phyloP scores from a whole-genome alignment of 2,329 filamentous ascomycete species.

The Trichoderma pleuroti region DNA sequence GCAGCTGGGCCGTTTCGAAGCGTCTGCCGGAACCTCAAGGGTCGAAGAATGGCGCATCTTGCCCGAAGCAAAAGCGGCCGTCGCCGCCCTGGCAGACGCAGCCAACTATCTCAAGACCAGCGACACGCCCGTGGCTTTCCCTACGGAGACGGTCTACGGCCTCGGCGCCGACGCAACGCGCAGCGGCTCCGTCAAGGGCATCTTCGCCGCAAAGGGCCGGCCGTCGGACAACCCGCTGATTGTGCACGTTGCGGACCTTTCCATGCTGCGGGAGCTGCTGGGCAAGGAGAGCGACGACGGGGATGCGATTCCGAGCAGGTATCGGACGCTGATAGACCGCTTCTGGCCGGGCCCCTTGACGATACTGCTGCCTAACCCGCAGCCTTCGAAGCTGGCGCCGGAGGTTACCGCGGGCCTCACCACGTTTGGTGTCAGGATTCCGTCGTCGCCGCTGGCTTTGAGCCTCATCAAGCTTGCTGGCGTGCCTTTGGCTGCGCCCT shows the following conservation, averaged over 20 bases:
- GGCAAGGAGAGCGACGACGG: conserved; percentile 24
- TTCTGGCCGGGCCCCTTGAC: conserved; percentile 98
- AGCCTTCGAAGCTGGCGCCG: conserved; percentile 69
- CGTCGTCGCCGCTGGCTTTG: conserved; percentile 76
- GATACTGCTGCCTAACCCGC: conserved; percentile 76
- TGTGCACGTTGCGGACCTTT: conserved; percentile 79
- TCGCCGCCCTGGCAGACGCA: conserved; percentile 55
- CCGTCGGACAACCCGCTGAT: conserved; percentile 96
- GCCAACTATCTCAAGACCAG: conserved; percentile 62
- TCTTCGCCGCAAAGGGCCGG: conserved; percentile 84
- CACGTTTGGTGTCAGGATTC: conserved; percentile 90
- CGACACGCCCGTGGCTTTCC: conserved; percentile 83
- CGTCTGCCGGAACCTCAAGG: conserved; percentile 27
- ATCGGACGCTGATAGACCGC: conserved; percentile 68
- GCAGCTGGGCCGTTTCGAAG: conserved; percentile 35
- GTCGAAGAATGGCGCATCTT: conserved; percentile 44
- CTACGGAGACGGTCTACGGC: conserved; percentile 96
- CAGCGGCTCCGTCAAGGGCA: conserved; percentile 78
- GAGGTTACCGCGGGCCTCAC: conserved; percentile 83
- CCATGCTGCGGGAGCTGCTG: conserved; percentile 67
- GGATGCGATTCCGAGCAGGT: conserved; percentile 65
- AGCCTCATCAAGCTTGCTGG: conserved; percentile 78
- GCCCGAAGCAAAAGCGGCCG: conserved; percentile 29
- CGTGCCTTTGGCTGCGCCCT: conserved; percentile 82
- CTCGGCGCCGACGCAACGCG: conserved; percentile 93